Conservation (phyloP, 2,329 filamentous ascomycete genomes). For the Penicillium sp. region DNA sequence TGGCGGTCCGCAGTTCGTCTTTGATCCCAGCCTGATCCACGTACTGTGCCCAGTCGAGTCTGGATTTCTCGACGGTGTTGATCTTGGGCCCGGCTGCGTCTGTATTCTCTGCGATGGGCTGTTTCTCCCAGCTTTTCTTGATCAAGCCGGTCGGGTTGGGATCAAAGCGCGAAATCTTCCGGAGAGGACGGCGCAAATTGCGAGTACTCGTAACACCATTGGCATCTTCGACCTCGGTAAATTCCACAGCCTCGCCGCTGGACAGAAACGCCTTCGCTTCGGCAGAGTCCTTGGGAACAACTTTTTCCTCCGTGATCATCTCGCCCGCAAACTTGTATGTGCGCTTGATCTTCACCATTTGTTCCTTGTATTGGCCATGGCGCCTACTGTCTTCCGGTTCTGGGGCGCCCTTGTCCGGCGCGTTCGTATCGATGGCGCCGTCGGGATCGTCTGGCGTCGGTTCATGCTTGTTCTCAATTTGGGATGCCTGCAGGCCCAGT, state of each 20-base stretch:
- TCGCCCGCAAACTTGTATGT: constrained; percentile 63
- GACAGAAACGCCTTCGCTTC: constrained; percentile 60
- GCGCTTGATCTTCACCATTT: constrained; percentile 59
- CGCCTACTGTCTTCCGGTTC: constrained; percentile 16
- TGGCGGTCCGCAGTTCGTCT: constrained; percentile 64
- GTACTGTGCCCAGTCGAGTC: constrained; percentile 67
- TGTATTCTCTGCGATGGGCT: constrained; percentile 31
- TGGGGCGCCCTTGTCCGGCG: constrained; percentile 21
- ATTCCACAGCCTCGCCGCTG: constrained; percentile 43
- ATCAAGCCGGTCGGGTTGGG: constrained; percentile 50
- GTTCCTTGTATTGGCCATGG: constrained; percentile 36
- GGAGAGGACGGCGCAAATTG: constrained; percentile 45
- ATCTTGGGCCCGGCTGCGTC: constrained; percentile 59
- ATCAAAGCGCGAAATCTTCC: constrained; percentile 51
- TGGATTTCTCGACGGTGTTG: constrained; percentile 68
- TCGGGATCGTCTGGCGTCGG: constrained; percentile 14
- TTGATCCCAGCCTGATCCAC: constrained; percentile 64
- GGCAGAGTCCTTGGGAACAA: constrained; percentile 56
- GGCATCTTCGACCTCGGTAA: constrained; percentile 29
- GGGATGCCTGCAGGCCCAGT: constrained; percentile 15
- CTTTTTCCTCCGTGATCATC: constrained; percentile 57
- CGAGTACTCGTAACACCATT: constrained; percentile 24
- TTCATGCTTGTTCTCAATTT: constrained; percentile 24
- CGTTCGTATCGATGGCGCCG: constrained; percentile 18
- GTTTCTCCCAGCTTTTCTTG: constrained; percentile 51